Base-by-base conservation (phyloP, 139 green algal species). In the Tetradesmus obliquus region DNA sequence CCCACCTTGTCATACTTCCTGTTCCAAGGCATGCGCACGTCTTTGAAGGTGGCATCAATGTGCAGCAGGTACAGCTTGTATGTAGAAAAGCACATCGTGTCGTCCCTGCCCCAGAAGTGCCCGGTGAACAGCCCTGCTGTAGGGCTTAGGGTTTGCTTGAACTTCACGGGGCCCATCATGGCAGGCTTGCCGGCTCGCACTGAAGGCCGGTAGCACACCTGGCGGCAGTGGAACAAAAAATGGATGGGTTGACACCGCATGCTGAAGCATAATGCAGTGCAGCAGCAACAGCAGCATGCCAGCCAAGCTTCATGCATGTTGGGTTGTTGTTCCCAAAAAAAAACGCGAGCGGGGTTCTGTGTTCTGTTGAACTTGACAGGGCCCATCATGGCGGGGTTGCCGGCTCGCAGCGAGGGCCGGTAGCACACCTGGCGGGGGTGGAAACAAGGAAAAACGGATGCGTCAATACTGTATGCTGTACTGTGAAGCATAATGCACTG, bases 31-130 rank as follows among this genome's bases (percentile, higher is more conserved):
- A 22, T n/a, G 0, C 8, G 55, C 22, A 90, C 69, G 0, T 62
- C 69, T 6, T 84, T 55, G 71, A 90, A 90, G 0, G 54, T 71
- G 9, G 53, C 72, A 19, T 71, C 71, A 17, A 90, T 90, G 71
- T 90, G 86, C 71, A 83, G 57, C 71, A 90, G 69, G 55, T 72
- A 74, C 69, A 90, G 32, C 86, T 90, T 90, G 86, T 84, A 90
- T 2, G 86, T 90, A 55, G 53, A 74, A 71, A 84, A 90, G 76
- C 51, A 84, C 86, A 90, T 90, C 9, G 71, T 83, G 53, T 90
- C 86, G 19, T 54, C 86, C 55, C 58, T 72, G 20, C 20, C 69
- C 86, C 86, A 90, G 86, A n/a, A 85, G 45, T 85, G 45, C 15
- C 80, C 80, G 2, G 80, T 85, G 13, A 90, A 54, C 32, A 81